A percentile compares a stretch with the other conserved stretches of the same genome.
Evolutionary conservation across 768 basidiomycete genomes (phyloP).

Genomic region (Leccinum aurantiacum): DNA sequence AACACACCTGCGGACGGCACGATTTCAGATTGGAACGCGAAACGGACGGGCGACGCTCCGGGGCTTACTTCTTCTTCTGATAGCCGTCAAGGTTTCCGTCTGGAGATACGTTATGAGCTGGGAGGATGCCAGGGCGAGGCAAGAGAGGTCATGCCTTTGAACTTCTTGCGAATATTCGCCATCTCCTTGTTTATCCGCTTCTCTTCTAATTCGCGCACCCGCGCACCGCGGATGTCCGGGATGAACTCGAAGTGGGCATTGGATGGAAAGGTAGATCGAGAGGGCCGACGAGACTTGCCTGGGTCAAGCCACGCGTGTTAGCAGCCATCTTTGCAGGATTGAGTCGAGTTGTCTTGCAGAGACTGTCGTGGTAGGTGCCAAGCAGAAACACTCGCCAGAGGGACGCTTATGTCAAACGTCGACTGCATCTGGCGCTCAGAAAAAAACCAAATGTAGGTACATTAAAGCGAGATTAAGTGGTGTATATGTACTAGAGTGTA

Average conservation of each 20-base stretch:
- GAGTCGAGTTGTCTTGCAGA: background rate
- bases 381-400: background rate
- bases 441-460: conserved; percentile 7
- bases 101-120: conserved; percentile 29
- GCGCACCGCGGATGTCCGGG: conserved; percentile 95
- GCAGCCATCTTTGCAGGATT: conserved; percentile 64
- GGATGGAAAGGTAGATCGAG: conserved; percentile 4
- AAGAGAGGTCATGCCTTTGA: conserved; percentile 67
- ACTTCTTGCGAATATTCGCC: conserved; percentile 99
- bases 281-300: conserved; percentile 49
- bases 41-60: conserved; percentile 10
- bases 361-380: background rate
- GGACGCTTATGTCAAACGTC: conserved; percentile 6
- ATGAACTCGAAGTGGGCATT: conserved; percentile 70
- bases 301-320: conserved; percentile 89
- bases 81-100: conserved; percentile 87
- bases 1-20: conserved; percentile 67
- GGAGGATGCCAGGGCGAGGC: conserved; percentile 6
- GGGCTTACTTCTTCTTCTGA: conserved; percentile 87
- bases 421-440: background rate
- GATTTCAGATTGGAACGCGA: conserved; percentile 18
- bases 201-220: conserved; percentile 96
- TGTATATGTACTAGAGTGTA: conserved; percentile 17
- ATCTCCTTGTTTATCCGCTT: conserved; percentile 99
- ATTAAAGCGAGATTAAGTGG: conserved; percentile 10